These are phyloP conservation scores for Arachis stenosperma DNA, from an alignment of 306 rosid genomes.

Conservation along the genomic window DNA sequence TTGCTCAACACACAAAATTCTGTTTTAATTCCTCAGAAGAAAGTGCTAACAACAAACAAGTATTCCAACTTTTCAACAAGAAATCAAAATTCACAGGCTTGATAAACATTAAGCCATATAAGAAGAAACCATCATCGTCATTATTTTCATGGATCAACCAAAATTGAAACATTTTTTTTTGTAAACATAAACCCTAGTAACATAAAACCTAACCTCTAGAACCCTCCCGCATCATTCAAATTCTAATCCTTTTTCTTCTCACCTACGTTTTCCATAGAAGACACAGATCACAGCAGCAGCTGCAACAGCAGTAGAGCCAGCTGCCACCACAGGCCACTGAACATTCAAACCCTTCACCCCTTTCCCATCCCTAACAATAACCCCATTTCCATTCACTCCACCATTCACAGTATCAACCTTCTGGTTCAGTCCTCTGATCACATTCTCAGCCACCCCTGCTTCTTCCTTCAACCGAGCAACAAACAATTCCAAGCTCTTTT, in stretches of 20 bases:
- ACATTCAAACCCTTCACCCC: slow-evolving; percentile 49
- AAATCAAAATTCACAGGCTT: slow-evolving; percentile 51
- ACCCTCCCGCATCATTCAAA: slow-evolving; percentile 18
- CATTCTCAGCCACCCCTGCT: slow-evolving; percentile 56
- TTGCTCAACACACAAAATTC: slow-evolving; percentile 39
- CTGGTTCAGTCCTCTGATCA: slow-evolving; percentile 55
- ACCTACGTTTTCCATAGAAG: slow-evolving; percentile 61
- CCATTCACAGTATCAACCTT: slow-evolving; percentile 55
- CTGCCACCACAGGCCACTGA: slow-evolving; percentile 70
- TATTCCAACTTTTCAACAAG: slow-evolving; percentile 34
- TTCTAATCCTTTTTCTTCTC: not conserved
- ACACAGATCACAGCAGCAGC: slow-evolving; percentile 49
- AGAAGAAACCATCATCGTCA: slow-evolving; percentile 29
- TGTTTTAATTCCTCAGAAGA: slow-evolving; percentile 37
- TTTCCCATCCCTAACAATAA: slow-evolving; percentile 46
- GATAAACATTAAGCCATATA: slow-evolving; percentile 48
- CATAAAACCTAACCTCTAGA: slow-evolving; percentile 60
- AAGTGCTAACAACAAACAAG: slow-evolving; percentile 45
- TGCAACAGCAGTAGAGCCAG: slow-evolving; percentile 65
- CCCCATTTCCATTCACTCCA: slow-evolving; percentile 40
- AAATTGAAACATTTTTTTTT: slow-evolving; percentile 61
- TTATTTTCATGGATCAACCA: slow-evolving; percentile 57
- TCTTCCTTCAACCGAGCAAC: slow-evolving; percentile 58
- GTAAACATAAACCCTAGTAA: slow-evolving; percentile 27
- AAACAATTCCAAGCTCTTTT: slow-evolving; percentile 46